Evolutionary conservation across 192 early-diverging fungal species (phyloP).

Genomic region (Linnemannia elongata): DNA sequence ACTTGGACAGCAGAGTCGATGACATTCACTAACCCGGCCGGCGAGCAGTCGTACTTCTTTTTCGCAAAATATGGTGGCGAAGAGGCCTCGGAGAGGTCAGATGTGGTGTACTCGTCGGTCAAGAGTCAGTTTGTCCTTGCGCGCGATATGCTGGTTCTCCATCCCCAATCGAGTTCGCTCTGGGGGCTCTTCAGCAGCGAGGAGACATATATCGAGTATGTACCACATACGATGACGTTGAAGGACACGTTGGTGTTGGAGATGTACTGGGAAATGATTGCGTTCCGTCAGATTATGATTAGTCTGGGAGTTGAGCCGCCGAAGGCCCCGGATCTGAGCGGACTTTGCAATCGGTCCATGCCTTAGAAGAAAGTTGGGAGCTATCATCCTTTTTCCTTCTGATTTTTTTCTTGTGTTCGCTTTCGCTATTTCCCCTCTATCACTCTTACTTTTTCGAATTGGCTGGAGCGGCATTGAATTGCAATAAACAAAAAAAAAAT

Average conservation of each 20-base stretch:
- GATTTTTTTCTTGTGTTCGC: not conserved
- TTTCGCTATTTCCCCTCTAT: not conserved
- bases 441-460: not conserved
- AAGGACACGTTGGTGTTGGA: constrained; percentile 25
- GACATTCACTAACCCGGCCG: constrained; percentile 9
- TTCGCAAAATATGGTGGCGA: constrained; percentile 12
- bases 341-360: not conserved
- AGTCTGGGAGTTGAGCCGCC: not conserved
- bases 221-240: constrained; percentile 23
- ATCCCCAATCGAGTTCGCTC: not conserved
- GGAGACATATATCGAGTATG: not conserved
- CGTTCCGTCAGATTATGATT: constrained; percentile 26
- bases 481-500: not conserved
- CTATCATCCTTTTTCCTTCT: not conserved
- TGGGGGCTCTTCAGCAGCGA: not conserved
- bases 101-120: constrained; percentile 12
- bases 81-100: not conserved
- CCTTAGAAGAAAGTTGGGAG: not conserved
- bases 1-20: constrained; percentile 24
- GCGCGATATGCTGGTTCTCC: constrained; percentile 20
- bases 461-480: not conserved
- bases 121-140: constrained; percentile 14
- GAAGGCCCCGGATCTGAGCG: constrained; percentile 17
- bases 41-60: not conserved
- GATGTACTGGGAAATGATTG: constrained; percentile 37